Base-by-base conservation (phyloP, 345 rosid genomes). In the Hirschfeldia incana region DNA sequence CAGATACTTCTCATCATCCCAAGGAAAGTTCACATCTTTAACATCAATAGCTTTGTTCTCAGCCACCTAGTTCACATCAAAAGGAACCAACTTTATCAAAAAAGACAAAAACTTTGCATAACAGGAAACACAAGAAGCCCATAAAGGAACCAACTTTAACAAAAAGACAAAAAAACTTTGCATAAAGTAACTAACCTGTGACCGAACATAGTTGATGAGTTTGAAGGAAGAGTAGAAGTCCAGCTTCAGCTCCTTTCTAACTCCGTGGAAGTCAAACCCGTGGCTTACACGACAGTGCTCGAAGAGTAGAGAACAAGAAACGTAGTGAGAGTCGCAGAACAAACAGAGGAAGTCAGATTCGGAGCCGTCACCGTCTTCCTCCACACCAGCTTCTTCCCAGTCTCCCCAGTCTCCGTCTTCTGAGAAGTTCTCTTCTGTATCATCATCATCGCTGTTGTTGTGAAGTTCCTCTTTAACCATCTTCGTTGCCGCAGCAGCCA, bases 121-220 rank as follows among this genome's bases (percentile, higher is more conserved):
- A 39, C 66, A 8, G 36, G 21, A 11, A 13, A 27, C 27, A 11
- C 49, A 21, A 27, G 3, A 29, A 5, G 53, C 16, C 0, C 27
- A 26, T 8, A 9, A 39, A 42, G 49, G 4, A 42, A 42, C 4
- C 49, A 74, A 64, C 16, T 55, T 39, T 17, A 29, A 15, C 16
- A 70, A 78, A 21, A 36, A 16, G 53, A 37, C 7, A 15, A 49
- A 29, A 29, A 2, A 21, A 32, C 6, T 17, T 37, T 6, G 3
- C 1, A 67, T 7, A 13, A 39, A 8, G 55, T 11, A 0, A n/a
- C 81, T 21, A 80, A 92, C 98, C 91, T 87, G 90, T 70, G 89
- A 92, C 37, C 98, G 89, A 51, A 90, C 84, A 76, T 88, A 93
- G 84, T 92, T 94, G 83, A 94, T 85, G 82, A 94, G 94, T 90